Evolutionary conservation across 768 basidiomycete genomes (phyloP).

Genomic region (Russula griseocarnosa): DNA sequence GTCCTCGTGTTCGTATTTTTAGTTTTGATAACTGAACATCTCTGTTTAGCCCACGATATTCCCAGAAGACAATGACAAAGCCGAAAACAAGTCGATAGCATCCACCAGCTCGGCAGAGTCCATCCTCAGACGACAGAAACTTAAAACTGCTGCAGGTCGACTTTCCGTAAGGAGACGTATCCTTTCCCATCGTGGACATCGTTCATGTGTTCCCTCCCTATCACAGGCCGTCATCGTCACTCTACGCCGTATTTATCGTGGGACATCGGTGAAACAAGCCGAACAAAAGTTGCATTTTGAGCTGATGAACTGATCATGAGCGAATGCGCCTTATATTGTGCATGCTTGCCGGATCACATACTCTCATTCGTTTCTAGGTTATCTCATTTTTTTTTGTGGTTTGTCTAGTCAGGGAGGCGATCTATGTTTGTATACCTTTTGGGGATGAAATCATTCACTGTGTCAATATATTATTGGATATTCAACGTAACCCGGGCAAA

Average conservation of each 20-base stretch:
- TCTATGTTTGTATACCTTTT: slow-evolving; percentile 1
- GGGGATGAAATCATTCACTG: slow-evolving; percentile 10
- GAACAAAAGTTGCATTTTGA: slow-evolving; percentile 23
- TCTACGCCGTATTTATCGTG: slow-evolving; percentile 16
- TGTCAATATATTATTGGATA: slow-evolving; percentile 17
- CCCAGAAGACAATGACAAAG: slow-evolving; percentile 11
- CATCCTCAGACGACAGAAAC: slow-evolving; percentile 15
- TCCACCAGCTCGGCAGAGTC: slow-evolving; percentile 14
- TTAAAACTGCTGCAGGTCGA: slow-evolving; percentile 18
- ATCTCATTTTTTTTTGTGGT: background rate
- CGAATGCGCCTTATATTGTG: background rate
- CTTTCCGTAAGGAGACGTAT: slow-evolving; percentile 8
- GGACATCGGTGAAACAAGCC: slow-evolving; percentile 18
- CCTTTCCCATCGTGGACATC: background rate
- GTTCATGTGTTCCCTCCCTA: background rate
- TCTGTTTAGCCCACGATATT: slow-evolving; percentile 2
- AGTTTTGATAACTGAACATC: background rate
- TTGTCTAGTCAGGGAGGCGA: background rate
- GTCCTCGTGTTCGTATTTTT: background rate
- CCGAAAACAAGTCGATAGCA: slow-evolving; percentile 11
- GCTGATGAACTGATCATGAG: slow-evolving; percentile 20
- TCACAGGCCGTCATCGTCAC: slow-evolving; percentile 20
- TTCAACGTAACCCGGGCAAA: background rate
- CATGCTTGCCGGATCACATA: slow-evolving; percentile 4
- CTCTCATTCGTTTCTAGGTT: background rate